Conservation (phyloP, 2,329 filamentous ascomycete species). For the Calonectria multiphialidica region DNA sequence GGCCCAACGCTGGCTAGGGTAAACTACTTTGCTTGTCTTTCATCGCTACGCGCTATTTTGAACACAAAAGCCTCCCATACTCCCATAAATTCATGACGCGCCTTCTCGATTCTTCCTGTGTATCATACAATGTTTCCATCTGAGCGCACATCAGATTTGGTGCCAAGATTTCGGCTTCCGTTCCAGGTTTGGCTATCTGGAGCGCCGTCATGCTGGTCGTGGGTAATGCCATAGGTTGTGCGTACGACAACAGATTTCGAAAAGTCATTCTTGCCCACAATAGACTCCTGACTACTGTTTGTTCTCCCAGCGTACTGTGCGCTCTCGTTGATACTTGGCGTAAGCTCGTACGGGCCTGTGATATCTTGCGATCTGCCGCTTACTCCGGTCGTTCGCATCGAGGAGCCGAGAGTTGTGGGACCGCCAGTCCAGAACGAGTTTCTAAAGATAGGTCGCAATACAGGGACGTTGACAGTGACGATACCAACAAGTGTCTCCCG, state of each 20-base stretch:
- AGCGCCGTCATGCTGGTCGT: neutral
- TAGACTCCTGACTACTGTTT: conserved; percentile 30
- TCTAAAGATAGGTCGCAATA: conserved; percentile 27
- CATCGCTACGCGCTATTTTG: too few relatives aligned
- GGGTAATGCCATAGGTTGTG: conserved; percentile 27
- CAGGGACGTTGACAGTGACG: conserved; percentile 49
- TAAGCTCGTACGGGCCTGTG: conserved; percentile 30
- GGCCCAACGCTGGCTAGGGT: too few relatives aligned
- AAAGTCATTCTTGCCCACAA: conserved; percentile 10
- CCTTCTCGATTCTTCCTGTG: too few relatives aligned
- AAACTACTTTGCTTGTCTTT: too few relatives aligned
- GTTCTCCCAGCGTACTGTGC: neutral
- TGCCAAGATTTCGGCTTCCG: neutral
- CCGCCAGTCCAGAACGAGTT: conserved; percentile 22
- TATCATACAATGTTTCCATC: neutral
- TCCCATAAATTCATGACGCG: too few relatives aligned
- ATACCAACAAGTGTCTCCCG: conserved; percentile 52
- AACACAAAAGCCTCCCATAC: neutral
- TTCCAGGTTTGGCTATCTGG: neutral
- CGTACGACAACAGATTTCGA: conserved; percentile 25
- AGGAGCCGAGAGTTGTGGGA: neutral
- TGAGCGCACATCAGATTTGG: neutral
- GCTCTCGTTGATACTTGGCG: conserved; percentile 14
- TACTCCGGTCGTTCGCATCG: neutral
- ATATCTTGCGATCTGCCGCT: conserved; percentile 24